Evolutionary conservation across 257 asterid genomes (phyloP).

Genomic region (Nicotiana sylvestris): DNA sequence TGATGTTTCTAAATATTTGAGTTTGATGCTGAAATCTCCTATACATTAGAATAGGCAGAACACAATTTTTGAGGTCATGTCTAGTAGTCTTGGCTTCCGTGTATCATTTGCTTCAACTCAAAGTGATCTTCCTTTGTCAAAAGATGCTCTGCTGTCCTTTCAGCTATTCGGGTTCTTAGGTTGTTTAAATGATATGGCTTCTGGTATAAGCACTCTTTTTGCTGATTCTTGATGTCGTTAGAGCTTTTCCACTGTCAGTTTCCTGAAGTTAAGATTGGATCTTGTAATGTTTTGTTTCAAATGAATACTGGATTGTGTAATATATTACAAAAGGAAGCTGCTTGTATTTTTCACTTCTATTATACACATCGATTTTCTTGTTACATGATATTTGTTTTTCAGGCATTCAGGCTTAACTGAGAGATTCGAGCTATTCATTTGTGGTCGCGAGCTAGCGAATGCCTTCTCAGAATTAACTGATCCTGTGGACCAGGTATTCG

Average conservation of each 20-base stretch:
- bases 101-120: neutral
- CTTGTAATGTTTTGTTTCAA: neutral
- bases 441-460: constrained; percentile 90
- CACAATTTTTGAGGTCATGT: neutral
- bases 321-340: neutral
- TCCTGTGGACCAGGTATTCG: constrained; percentile 81
- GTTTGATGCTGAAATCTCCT: constrained; percentile 17
- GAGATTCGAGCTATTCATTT: constrained; percentile 89
- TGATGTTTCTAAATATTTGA: constrained; percentile 42
- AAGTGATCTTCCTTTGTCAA: neutral
- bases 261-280: neutral
- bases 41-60: neutral
- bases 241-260: neutral
- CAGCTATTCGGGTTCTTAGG: neutral
- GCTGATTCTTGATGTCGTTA: neutral
- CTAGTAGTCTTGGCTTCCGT: neutral
- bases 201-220: neutral
- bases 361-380: neutral
- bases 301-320: neutral
- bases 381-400: constrained; percentile 5
- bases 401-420: constrained; percentile 86
- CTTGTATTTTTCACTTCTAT: constrained; percentile 3
- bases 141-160: neutral
- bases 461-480: constrained; percentile 96
- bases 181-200: neutral